Evolutionary conservation across 1,139 yeast species (phyloP).

Genomic region (Suhomyces yuchorum): DNA sequence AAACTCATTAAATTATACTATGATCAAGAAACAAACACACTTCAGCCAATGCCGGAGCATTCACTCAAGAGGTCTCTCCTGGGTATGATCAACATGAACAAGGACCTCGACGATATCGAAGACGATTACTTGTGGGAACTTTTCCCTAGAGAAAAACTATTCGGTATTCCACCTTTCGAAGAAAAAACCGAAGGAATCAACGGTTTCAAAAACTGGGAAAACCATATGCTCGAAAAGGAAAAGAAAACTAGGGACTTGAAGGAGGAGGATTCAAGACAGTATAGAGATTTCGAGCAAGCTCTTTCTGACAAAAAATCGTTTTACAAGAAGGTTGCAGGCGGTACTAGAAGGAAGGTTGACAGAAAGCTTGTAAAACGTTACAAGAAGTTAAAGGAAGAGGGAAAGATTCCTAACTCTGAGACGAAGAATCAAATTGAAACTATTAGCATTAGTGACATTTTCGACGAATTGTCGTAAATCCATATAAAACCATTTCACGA

Average conservation of each 20-base stretch:
- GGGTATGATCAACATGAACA: conserved; percentile 44
- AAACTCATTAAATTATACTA: conserved; percentile 32
- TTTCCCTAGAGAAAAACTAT: conserved; percentile 38
- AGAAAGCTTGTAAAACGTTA: conserved; percentile 34
- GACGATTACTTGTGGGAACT: conserved; percentile 47
- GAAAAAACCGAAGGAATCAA: conserved; percentile 18
- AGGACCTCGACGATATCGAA: conserved; percentile 37
- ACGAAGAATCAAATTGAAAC: conserved; percentile 2
- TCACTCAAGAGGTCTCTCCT: conserved; percentile 43
- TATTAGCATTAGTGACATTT: conserved; percentile 11
- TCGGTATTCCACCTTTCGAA: conserved; percentile 43
- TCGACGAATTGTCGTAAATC: conserved; percentile 9
- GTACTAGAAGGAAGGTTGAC: conserved; percentile 36
- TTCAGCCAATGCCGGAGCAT: conserved; percentile 38
- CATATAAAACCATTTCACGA: not conserved
- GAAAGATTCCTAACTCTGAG: conserved; percentile 17
- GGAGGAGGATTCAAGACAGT: conserved; percentile 24
- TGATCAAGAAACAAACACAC: conserved; percentile 31
- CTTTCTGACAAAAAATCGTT: conserved; percentile 27
- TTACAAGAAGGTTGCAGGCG: conserved; percentile 23
- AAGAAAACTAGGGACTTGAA: conserved; percentile 22
- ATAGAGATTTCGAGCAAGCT: conserved; percentile 25
- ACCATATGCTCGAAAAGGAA: conserved; percentile 24
- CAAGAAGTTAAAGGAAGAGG: conserved; percentile 30
- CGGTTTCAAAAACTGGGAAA: conserved; percentile 45